These are phyloP conservation scores for Yamadazyma atmosphaerica DNA, from an alignment of 1,139 yeast species.

Conservation along the genomic window DNA sequence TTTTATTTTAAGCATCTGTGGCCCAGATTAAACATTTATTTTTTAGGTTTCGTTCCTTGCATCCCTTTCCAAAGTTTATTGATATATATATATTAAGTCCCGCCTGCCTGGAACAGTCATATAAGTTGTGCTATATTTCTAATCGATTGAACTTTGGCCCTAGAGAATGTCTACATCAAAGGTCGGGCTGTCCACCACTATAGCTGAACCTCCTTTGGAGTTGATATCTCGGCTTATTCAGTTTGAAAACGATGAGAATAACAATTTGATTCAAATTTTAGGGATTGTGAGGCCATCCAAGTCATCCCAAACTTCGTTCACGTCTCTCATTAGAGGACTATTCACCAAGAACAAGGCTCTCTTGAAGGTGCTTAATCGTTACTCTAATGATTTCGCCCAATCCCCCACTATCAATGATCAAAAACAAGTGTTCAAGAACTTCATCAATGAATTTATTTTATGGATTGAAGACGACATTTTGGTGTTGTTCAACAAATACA, in stretches of 20 bases:
- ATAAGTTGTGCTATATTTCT: too few relatives aligned
- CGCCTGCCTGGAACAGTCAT: neutral
- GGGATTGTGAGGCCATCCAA: conserved; percentile 36
- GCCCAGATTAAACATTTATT: neutral
- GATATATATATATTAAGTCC: neutral
- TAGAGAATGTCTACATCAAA: too few relatives aligned
- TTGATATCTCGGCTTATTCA: conserved; percentile 6
- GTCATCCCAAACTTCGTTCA: conserved; percentile 25
- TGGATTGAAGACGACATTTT: conserved; percentile 40
- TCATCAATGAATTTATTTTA: conserved; percentile 40
- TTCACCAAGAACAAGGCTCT: conserved; percentile 41
- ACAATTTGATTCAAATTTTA: conserved; percentile 35
- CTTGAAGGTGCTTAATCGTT: conserved; percentile 22
- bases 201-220: conserved; percentile 9
- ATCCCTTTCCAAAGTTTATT: conserved; percentile 1
- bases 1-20: neutral
- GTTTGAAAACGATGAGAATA: conserved; percentile 30
- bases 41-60: neutral
- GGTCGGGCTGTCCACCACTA: too few relatives aligned
- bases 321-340: conserved; percentile 41
- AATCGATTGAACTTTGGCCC: too few relatives aligned
- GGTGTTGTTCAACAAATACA: conserved; percentile 35
- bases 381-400: conserved; percentile 17
- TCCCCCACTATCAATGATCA: conserved; percentile 19
- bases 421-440: conserved; percentile 32